These are phyloP conservation scores for Coccomyxa subellipsoidea DNA, from an alignment of 163 green algal genomes.

Conservation along the genomic window DNA sequence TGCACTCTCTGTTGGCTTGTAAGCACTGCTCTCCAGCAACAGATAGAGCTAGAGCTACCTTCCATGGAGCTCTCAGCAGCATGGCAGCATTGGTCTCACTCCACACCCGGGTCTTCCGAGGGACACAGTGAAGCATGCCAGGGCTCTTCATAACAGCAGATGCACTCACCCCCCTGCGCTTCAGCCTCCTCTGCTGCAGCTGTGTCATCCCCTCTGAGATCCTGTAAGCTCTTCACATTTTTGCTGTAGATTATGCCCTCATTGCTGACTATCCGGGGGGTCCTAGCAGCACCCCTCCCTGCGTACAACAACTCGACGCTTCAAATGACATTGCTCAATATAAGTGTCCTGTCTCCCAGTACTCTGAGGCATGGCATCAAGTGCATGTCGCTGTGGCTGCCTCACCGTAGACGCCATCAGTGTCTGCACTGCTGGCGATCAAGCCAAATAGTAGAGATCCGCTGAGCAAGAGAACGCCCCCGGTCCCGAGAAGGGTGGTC, in stretches of 20 bases:
- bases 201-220: conserved; percentile 66
- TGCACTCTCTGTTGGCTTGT: no score
- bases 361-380: not conserved
- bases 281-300: conserved; percentile 4
- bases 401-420: conserved; percentile 60
- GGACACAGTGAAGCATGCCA: not conserved
- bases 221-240: conserved; percentile 40
- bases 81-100: no score
- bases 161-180: conserved; percentile 39
- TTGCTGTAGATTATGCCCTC: conserved; percentile 57
- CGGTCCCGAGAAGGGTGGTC: conserved; percentile 38
- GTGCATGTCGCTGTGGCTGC: not conserved
- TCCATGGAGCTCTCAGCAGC: no score
- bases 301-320: not conserved
- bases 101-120: no score
- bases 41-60: no score
- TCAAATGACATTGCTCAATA: not conserved
- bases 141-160: not conserved
- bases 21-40: no score
- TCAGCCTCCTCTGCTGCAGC: conserved; percentile 63
- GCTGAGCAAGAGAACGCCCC: conserved; percentile 38
- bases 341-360: no score
- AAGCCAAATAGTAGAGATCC: conserved; percentile 49
- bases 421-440: conserved; percentile 38
- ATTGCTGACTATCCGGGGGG: not conserved